Evolutionary conservation across 1,284 basidiomycete genomes (phyloP), one percentile per base, ranked within the genome.

Genomic region (Salmacisia buchloeana): DNA sequence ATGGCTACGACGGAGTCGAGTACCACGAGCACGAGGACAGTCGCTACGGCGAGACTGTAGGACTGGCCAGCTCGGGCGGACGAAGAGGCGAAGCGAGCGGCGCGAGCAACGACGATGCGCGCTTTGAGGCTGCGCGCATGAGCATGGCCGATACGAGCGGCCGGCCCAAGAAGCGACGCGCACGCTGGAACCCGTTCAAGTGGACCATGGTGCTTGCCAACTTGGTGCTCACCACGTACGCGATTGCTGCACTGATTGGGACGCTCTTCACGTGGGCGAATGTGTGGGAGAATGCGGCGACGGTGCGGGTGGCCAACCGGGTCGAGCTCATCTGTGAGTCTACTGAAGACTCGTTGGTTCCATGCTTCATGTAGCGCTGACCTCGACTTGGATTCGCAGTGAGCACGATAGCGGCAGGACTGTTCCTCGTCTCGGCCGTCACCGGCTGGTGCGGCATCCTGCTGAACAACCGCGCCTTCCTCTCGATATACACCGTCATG

Each of bases 391-490:
- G 41, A 27, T 23, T 36, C 49, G 5, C 72, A 83, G 84, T 89
- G 63, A 84, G 87, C 63, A 89, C 88, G 2, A 80, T 88, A 62
- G 83, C 86, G 2, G 80, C 83, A 25, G 82, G 84, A 3, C 81
- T 89, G 68, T 82, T 86, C 62, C 78, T 88, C 63, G 82, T 89
- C 64, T 85, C 87, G 23, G 83, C 86, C 21, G 80, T 89, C 56
- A 80, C 89, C 58, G 89, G 89, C 25, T 82, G 86, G 67, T 83
- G 84, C 45, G 88, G 89, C 49, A 84, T 86, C 12, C 80, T 90
- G 62, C 84, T 90, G 66, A 88, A 90, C 81, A 89, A 87, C 60
- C 86, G 88, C 23, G 84, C 87, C 10, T 85, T 89, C 73, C 84
- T 90, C 65, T 87, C 88, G 5, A 82, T 87, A 58, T 90, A 89